Evolutionary conservation across 331 rosid species (phyloP), one percentile per base, ranked within the genome.

Genomic region (Pyracantha coccinea): DNA sequence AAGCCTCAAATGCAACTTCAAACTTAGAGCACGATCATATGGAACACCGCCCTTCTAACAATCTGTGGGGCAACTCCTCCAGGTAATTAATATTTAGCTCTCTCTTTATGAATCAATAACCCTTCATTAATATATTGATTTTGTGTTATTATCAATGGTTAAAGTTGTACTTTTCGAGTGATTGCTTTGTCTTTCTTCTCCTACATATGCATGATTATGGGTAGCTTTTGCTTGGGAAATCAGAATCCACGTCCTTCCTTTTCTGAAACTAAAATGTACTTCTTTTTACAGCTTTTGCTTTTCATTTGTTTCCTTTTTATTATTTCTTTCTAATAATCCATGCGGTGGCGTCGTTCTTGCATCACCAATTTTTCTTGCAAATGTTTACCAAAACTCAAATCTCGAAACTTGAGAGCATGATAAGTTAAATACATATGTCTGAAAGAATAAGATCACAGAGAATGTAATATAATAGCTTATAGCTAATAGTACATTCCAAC

Each of bases 11-110:
- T 86, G 78, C 81, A 70, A 66, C 85, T 75, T 50, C 80, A 68
- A 86, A 86, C 44, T 29, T 75, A 44, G 86, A 91, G 60, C 79
- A 78, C 64, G 87, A 20, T 57, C 62, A 86, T 70, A 52, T 83
- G 72, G 83, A 73, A 27, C 69, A 61, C 57, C 76, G 14, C 24
- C 75, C 85, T 79, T 73, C 82, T 50, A 82, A 63, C 78, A 84
- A 73, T 82, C 81, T 83, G 25, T 82, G 91, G 87, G 86, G 73
- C 50, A 89, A 88, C 79, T 88, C 96, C 78, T 86, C 93, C 77
- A 93, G 96, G 98, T 93, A 81, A 78, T 72, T 35, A 29, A 27
- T 21, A 50, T 50, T 50, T 15, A 6, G 2, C 20, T 16, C 17
- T 47, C 55, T 50, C 55, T 50, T 50, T 50, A 17, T 50, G 20